phyloP scores from a whole-genome alignment of 441 rosid species.

The Bocquillonia castaneifolia region DNA sequence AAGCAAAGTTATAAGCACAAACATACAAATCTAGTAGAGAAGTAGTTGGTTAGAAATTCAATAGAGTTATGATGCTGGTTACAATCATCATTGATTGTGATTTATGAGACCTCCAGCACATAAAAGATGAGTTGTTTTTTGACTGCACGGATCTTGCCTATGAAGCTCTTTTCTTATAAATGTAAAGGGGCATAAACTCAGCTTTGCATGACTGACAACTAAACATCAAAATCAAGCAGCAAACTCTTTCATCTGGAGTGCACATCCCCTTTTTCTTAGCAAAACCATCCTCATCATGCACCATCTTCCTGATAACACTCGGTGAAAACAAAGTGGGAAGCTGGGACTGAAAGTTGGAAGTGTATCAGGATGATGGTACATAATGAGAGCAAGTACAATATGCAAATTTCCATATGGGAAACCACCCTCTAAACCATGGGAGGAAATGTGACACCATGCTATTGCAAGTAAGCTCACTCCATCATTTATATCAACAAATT shows the following conservation, averaged over 20 bases:
- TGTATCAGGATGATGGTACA: not conserved
- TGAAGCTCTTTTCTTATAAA: not conserved
- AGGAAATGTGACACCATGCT: not conserved
- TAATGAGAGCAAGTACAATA: not conserved
- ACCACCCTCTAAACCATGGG: slow-evolving; percentile 6
- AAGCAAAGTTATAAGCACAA: not conserved
- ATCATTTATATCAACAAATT: not conserved
- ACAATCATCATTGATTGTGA: not conserved
- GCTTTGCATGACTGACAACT: not conserved
- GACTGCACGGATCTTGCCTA: not conserved
- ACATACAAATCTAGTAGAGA: not conserved
- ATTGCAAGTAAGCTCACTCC: not conserved
- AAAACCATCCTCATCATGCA: slow-evolving; percentile 1
- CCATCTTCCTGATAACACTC: slow-evolving; percentile 2
- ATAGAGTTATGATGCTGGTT: not conserved
- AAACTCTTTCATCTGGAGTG: slow-evolving; percentile 6
- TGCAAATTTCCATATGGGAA: not conserved
- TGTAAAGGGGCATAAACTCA: not conserved
- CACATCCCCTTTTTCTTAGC: slow-evolving; percentile 5
- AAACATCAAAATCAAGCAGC: not conserved
- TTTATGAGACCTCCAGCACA: slow-evolving; percentile 1
- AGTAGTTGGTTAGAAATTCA: not conserved
- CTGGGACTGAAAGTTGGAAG: not conserved
- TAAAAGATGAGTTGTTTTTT: not conserved
- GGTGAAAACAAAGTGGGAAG: not conserved